Percentiles rank a stretch among this genome's conserved stretches.
These are phyloP conservation scores for Aspergillus persii DNA, from an alignment of 2,329 filamentous ascomycete genomes.

Conservation along the genomic window DNA sequence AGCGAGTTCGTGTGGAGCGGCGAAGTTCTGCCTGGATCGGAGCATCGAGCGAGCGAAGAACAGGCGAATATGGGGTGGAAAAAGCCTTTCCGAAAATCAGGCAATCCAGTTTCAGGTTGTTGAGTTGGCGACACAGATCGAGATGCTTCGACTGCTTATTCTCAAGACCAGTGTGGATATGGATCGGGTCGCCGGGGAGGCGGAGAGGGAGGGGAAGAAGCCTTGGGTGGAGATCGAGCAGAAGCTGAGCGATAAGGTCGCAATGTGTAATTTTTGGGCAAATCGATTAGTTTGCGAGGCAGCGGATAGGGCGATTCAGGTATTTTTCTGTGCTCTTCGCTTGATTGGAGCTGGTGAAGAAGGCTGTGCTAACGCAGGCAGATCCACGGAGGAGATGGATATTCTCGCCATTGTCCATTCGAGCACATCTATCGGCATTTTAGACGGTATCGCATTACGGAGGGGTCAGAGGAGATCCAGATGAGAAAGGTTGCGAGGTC, in stretches of 20 bases:
- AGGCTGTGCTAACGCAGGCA: slow-evolving; percentile 3
- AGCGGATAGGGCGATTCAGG: slow-evolving; percentile 62
- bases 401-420: slow-evolving; percentile 58
- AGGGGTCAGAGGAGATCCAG: slow-evolving; percentile 65
- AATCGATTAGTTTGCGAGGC: slow-evolving; percentile 60
- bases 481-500: slow-evolving; percentile 64
- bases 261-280: slow-evolving; percentile 66
- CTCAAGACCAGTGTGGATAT: slow-evolving; percentile 61
- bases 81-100: slow-evolving; percentile 49
- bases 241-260: slow-evolving; percentile 60
- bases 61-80: slow-evolving; percentile 38
- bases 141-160: slow-evolving; percentile 62
- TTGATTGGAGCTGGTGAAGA: background rate
- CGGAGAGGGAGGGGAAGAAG: slow-evolving; percentile 23
- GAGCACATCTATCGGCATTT: slow-evolving; percentile 67
- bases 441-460: slow-evolving; percentile 61
- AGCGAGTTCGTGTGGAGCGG: slow-evolving; percentile 49
- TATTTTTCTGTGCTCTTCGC: slow-evolving; percentile 11
- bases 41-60: slow-evolving; percentile 56
- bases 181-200: slow-evolving; percentile 46
- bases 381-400: slow-evolving; percentile 59
- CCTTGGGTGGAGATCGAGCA: slow-evolving; percentile 56
- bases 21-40: slow-evolving; percentile 59
- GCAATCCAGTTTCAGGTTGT: slow-evolving; percentile 64
- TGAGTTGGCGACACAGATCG: slow-evolving; percentile 59